Evolutionary conservation across 768 basidiomycete species (phyloP).

Genomic region (Suillus decipiens): DNA sequence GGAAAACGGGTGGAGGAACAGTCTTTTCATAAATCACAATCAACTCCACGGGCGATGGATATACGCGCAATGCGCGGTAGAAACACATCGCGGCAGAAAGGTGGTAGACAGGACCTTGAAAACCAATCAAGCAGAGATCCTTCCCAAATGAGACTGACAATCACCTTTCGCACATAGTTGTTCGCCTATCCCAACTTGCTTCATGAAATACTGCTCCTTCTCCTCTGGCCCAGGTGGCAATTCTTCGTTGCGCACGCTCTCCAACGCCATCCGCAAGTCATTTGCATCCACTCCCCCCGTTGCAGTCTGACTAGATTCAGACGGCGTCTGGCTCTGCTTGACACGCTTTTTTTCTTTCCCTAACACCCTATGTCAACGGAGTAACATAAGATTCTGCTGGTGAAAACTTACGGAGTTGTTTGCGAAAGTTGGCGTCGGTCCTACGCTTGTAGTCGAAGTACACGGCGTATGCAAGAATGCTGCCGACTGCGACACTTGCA

Average conservation of each 20-base stretch:
- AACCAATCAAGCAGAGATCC: neutral
- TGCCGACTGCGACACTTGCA: constrained; percentile 50
- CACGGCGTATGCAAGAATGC: constrained; percentile 74
- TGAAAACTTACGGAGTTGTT: constrained; percentile 70
- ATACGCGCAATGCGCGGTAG: constrained; percentile 91
- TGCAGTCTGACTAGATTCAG: constrained; percentile 31
- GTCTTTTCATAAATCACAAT: constrained; percentile 95
- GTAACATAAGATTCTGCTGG: constrained; percentile 13
- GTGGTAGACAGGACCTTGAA: constrained; percentile 71
- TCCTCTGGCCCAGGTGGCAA: constrained; percentile 69
- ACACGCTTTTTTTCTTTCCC: constrained; percentile 93
- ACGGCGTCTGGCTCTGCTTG: constrained; percentile 60
- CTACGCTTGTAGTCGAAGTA: constrained; percentile 97
- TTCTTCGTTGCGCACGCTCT: constrained; percentile 68
- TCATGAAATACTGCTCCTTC: constrained; percentile 90
- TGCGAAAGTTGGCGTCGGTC: constrained; percentile 85
- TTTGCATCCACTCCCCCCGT: constrained; percentile 41
- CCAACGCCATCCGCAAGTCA: constrained; percentile 63
- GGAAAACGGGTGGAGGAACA: constrained; percentile 78
- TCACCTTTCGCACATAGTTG: constrained; percentile 74
- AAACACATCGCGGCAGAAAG: constrained; percentile 86
- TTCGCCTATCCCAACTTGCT: constrained; percentile 86
- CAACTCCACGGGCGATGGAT: constrained; percentile 92
- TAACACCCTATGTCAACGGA: constrained; percentile 32
- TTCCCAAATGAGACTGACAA: neutral